Conservation (phyloP, 2,329 filamentous ascomycete genomes). For the Reticulascus tulasneorum region DNA sequence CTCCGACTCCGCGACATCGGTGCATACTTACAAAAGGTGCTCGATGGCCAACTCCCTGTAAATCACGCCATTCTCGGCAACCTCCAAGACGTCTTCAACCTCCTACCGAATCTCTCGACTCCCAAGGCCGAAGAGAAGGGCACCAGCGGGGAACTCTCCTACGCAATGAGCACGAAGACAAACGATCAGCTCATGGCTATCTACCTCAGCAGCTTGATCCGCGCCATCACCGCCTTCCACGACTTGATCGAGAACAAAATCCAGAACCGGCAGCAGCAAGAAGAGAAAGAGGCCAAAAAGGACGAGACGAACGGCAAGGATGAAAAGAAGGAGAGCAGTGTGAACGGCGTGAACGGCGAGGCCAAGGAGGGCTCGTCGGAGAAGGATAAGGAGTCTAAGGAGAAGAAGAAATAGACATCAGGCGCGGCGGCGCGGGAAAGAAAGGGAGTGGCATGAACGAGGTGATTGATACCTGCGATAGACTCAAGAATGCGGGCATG, state of each 20-base stretch:
- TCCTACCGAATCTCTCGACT: slow-evolving; percentile 90
- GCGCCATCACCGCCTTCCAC: slow-evolving; percentile 97
- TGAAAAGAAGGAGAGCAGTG: slow-evolving; percentile 51
- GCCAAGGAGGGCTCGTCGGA: slow-evolving; percentile 42
- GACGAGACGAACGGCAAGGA: slow-evolving; percentile 60
- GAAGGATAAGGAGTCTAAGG: slow-evolving; percentile 49
- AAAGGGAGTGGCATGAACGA: slow-evolving; percentile 3
- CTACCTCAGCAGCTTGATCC: slow-evolving; percentile 93
- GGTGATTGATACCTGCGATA: slow-evolving; percentile 13
- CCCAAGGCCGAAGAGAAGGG: slow-evolving; percentile 61
- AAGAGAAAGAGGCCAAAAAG: slow-evolving; percentile 89
- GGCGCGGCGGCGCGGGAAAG: slow-evolving; percentile 1
- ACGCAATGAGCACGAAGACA: slow-evolving; percentile 97
- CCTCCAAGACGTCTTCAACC: slow-evolving; percentile 98
- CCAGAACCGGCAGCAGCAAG: slow-evolving; percentile 94
- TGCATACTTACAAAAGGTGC: slow-evolving; percentile 90
- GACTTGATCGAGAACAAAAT: slow-evolving; percentile 99
- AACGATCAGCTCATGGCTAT: slow-evolving; percentile 99
- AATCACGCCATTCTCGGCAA: slow-evolving; percentile 98
- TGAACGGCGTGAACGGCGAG: slow-evolving; percentile 35
- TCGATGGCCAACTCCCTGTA: slow-evolving; percentile 86
- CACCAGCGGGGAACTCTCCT: slow-evolving; percentile 80
- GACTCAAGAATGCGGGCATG: slow-evolving; percentile 11
- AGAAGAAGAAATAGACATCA: slow-evolving; percentile 39
- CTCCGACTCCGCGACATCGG: slow-evolving; percentile 93